Percentiles rank a stretch among this genome's conserved stretches.
Conservation (phyloP, 2,329 filamentous ascomycete genomes). For the Xylaria hypoxylon region DNA sequence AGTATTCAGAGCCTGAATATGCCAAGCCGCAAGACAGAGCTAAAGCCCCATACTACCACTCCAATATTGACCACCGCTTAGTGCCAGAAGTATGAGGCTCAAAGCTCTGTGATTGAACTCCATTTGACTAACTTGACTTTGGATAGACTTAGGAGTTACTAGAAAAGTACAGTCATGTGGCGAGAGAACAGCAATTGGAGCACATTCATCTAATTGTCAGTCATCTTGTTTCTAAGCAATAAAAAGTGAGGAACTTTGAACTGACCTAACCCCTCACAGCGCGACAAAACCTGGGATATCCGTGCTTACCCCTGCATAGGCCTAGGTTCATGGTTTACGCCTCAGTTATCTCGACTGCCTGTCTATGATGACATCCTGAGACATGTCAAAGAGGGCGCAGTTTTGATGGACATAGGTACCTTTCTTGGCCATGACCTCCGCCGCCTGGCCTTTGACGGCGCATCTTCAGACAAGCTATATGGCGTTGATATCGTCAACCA, state of each 20-base stretch:
- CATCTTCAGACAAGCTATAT: constrained; percentile 47
- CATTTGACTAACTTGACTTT: background rate
- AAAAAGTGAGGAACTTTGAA: background rate
- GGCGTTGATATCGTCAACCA: constrained; percentile 52
- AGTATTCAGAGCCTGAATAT: too few species aligned
- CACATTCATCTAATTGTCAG: constrained; percentile 17
- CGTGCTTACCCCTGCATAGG: constrained; percentile 36
- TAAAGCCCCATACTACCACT: too few species aligned
- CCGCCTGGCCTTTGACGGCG: constrained; percentile 53
- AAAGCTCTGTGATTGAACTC: too few species aligned
- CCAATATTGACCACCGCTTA: too few species aligned
- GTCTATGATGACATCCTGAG: background rate
- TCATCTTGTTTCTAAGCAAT: background rate
- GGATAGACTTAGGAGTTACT: constrained; percentile 18
- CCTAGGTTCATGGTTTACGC: constrained; percentile 11
- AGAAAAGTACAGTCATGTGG: constrained; percentile 19
- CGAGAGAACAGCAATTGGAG: constrained; percentile 15
- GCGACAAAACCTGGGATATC: constrained; percentile 38
- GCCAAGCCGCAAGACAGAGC: too few species aligned
- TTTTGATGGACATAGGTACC: constrained; percentile 55
- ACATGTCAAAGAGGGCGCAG: constrained; percentile 28
- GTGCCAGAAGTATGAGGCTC: too few species aligned
- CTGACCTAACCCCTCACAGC: constrained; percentile 18
- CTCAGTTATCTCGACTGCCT: constrained; percentile 7
- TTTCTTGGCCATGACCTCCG: constrained; percentile 56